These are phyloP conservation scores for Cymodocea nodosa DNA, from an alignment of 116 monocot genomes.

Conservation along the genomic window DNA sequence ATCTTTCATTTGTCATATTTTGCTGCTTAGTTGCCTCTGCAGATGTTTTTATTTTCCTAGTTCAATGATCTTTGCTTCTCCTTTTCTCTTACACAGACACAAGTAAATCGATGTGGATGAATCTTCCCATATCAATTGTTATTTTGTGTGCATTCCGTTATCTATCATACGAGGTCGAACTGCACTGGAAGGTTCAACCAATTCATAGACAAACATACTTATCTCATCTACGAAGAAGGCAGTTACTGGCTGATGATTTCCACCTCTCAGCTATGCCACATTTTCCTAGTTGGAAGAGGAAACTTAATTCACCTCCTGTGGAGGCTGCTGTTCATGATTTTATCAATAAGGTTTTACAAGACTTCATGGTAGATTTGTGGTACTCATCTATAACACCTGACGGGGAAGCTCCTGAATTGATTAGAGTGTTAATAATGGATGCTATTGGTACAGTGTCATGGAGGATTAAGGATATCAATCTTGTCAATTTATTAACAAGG, in stretches of 20 bases:
- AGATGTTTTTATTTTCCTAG: too few relatives aligned
- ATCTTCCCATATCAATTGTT: slow-evolving; percentile 81
- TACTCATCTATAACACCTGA: slow-evolving; percentile 91
- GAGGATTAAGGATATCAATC: slow-evolving; percentile 80
- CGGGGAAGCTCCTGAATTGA: slow-evolving; percentile 80
- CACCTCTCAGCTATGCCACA: slow-evolving; percentile 30
- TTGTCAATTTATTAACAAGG: slow-evolving; percentile 93
- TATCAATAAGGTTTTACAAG: slow-evolving; percentile 66
- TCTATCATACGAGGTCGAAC: slow-evolving; percentile 68
- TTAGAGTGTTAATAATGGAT: slow-evolving; percentile 64
- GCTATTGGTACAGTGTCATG: slow-evolving; percentile 74
- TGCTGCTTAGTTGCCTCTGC: too few relatives aligned
- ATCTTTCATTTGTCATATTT: too few relatives aligned
- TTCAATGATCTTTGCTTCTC: neutral
- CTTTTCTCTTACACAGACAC: slow-evolving; percentile 43
- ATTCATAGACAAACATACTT: slow-evolving; percentile 33
- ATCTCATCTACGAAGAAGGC: slow-evolving; percentile 53
- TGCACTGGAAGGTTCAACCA: slow-evolving; percentile 59
- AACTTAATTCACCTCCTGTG: slow-evolving; percentile 68
- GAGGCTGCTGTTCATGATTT: slow-evolving; percentile 67
- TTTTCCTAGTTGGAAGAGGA: slow-evolving; percentile 49
- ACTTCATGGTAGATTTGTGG: slow-evolving; percentile 92
- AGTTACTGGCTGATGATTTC: slow-evolving; percentile 57
- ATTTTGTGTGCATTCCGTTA: slow-evolving; percentile 60
- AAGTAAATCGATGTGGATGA: slow-evolving; percentile 98